Evolutionary conservation across 2,329 filamentous ascomycete genomes (phyloP), one percentile per base, ranked within the genome.

Genomic region (Fusarium pseudonygamai): DNA sequence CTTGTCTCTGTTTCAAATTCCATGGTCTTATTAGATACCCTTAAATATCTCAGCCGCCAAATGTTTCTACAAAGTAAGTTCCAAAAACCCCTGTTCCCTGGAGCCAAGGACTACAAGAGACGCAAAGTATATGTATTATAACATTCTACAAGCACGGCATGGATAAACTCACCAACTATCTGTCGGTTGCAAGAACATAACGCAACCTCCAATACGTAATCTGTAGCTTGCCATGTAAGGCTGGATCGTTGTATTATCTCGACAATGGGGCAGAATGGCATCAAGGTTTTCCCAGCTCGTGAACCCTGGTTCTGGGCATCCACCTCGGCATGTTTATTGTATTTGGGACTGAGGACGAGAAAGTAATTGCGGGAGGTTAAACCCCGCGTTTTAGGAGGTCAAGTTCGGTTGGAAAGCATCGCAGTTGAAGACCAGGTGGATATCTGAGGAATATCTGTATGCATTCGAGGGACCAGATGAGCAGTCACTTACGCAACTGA

Each of bases 251-350:
- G 22, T 28, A 52, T 60, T 28, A 46, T 65, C 40, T 57, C 63
- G 69, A 67, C 69, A 67, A 67, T 68, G 65, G 43, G 49, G 37
- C 36, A 57, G 22, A 50, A 67, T 67, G 49, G 42, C 62, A 58
- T 58, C 40, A 58, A 73, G 74, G 72, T 75, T 71, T 75, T 62
- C 72, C 74, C 61, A 55, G 74, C 60, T 43, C 30, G 39, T 55
- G 24, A 49, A 36, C 69, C 64, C 70, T 61, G 60, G 50, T 45
- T 45, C 69, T 73, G 57, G 53, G 60, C 66, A 72, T 72, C 64
- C 58, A 62, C 60, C 61, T 47, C 32, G 40, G 59, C 32, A 71
- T 30, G 57, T 46, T 42, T 63, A 39, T 36, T 60, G 55, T 28
- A 47, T 60, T 64, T 60, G 34, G 39, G 24, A 46, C 49, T 63